Conservation (phyloP, 2,329 filamentous ascomycete genomes). For the Hymenoscyphus fraxineus region DNA sequence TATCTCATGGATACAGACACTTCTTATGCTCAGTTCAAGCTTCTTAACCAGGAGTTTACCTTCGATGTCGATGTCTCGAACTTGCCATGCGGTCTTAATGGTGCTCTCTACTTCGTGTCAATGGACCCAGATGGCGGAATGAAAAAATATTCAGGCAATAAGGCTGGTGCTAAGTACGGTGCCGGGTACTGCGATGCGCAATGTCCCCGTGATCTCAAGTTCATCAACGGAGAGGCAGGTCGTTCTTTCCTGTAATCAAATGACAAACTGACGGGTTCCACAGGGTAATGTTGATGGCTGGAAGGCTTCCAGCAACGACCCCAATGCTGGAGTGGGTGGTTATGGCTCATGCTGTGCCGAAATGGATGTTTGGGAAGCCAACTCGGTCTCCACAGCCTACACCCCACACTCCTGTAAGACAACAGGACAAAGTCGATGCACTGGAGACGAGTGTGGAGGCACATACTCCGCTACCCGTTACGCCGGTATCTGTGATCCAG, state of each 20-base stretch:
- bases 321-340: conserved; percentile 49
- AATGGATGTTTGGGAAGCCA: conserved; percentile 66
- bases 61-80: conserved; percentile 69
- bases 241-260: conserved; percentile 8
- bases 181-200: conserved; percentile 63
- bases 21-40: conserved; percentile 62
- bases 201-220: conserved; percentile 50
- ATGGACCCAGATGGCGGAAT: conserved; percentile 62
- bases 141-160: conserved; percentile 47
- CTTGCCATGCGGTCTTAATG: conserved; percentile 68
- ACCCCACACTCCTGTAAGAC: conserved; percentile 56
- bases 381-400: conserved; percentile 53
- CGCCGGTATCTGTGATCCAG: conserved; percentile 53
- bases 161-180: conserved; percentile 56
- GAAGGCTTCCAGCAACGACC: conserved; percentile 44
- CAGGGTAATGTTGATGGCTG: conserved; percentile 52
- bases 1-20: conserved; percentile 57
- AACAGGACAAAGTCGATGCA: conserved; percentile 39
- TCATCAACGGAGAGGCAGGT: conserved; percentile 49
- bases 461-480: conserved; percentile 48
- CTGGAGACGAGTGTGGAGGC: conserved; percentile 37
- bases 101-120: conserved; percentile 62
- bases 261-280: background rate
- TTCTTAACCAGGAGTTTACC: conserved; percentile 65
- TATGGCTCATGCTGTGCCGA: conserved; percentile 63